Conservation (phyloP, 305 asterid genomes). For the Plantago coronopus region DNA sequence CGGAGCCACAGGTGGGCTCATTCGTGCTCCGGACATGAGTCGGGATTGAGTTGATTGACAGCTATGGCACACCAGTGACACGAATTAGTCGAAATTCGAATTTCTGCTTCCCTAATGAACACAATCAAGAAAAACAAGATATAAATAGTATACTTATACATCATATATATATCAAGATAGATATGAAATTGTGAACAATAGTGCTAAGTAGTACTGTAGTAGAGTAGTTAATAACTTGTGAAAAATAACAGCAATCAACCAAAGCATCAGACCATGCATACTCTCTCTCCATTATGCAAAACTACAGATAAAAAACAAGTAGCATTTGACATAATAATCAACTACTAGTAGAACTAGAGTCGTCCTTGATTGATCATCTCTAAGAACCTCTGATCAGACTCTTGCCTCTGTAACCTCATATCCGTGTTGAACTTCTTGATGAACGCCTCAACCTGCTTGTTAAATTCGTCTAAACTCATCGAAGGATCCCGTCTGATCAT, state of each 20-base stretch:
- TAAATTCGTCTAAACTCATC: conserved; percentile 34
- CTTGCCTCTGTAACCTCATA: conserved; percentile 40
- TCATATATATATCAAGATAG: too few relatives aligned
- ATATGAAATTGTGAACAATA: too few relatives aligned
- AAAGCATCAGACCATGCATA: conserved; percentile 8
- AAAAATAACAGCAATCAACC: neutral
- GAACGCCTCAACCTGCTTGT: conserved; percentile 38
- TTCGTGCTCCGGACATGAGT: too few relatives aligned
- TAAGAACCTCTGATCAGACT: conserved; percentile 37
- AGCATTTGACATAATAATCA: conserved; percentile 3
- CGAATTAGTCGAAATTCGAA: too few relatives aligned
- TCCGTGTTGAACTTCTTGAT: conserved; percentile 34
- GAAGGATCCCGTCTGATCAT: conserved; percentile 38
- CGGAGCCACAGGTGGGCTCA: too few relatives aligned
- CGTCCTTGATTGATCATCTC: conserved; percentile 29
- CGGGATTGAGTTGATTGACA: too few relatives aligned
- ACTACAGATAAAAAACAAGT: conserved; percentile 6
- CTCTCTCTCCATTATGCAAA: conserved; percentile 10
- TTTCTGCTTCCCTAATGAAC: too few relatives aligned
- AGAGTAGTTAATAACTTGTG: neutral
- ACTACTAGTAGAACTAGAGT: neutral
- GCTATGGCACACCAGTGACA: too few relatives aligned
- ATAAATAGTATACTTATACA: too few relatives aligned
- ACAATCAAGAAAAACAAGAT: too few relatives aligned
- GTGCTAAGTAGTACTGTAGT: neutral